These are phyloP conservation scores for Penicillium nordicum DNA, from an alignment of 2,329 filamentous ascomycete species.

Conservation along the genomic window DNA sequence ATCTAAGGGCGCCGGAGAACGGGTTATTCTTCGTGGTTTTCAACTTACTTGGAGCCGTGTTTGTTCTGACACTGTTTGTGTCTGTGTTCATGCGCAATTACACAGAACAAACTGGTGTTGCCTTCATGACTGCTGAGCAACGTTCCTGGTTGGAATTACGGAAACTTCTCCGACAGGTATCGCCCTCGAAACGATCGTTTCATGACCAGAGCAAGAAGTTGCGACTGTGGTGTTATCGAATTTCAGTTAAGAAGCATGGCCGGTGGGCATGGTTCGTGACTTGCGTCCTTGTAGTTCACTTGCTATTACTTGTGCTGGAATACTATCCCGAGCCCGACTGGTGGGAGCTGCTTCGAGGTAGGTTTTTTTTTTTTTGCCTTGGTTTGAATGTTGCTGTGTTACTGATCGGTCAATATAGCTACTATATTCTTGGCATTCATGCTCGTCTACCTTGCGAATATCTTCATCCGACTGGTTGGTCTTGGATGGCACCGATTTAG, in stretches of 20 bases:
- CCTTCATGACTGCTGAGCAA: conserved; percentile 91
- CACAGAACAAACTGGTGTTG: conserved; percentile 95
- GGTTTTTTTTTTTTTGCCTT: conserved; percentile 13
- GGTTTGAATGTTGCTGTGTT: neutral
- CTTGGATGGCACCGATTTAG: conserved; percentile 90
- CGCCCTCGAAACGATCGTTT: conserved; percentile 87
- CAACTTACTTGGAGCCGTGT: conserved; percentile 93
- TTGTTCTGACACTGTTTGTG: conserved; percentile 94
- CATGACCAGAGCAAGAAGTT: conserved; percentile 71
- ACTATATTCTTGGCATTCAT: conserved; percentile 77
- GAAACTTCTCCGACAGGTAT: conserved; percentile 87
- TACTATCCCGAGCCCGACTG: conserved; percentile 69
- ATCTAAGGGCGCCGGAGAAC: conserved; percentile 72
- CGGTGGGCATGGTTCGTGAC: conserved; percentile 87
- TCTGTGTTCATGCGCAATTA: conserved; percentile 99
- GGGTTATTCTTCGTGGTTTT: conserved; percentile 93
- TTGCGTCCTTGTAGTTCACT: conserved; percentile 71
- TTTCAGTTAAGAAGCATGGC: conserved; percentile 90
- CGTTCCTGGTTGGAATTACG: conserved; percentile 93
- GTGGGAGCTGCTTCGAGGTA: conserved; percentile 67
- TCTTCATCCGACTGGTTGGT: conserved; percentile 78
- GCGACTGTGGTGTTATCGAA: conserved; percentile 92
- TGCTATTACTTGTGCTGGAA: conserved; percentile 79
- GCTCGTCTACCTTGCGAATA: conserved; percentile 76
- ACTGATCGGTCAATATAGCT: conserved; percentile 45